Conservation (phyloP, 1,284 basidiomycete genomes). For the Cryptococcus deneoformans region DNA sequence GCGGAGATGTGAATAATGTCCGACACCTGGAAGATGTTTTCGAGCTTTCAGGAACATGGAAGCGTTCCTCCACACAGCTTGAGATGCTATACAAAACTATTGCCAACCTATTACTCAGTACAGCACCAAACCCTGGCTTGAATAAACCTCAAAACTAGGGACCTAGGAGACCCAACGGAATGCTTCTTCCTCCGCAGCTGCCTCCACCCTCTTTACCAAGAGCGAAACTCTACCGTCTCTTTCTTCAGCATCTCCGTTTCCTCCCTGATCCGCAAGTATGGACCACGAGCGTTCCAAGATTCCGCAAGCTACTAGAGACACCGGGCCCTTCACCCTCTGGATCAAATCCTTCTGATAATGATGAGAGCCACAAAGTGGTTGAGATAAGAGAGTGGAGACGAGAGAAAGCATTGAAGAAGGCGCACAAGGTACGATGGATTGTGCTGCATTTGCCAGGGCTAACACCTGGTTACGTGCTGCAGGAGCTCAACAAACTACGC, state of each 20-base stretch:
- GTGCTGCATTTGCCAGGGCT: background rate
- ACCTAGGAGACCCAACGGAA: no score
- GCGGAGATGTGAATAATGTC: no score
- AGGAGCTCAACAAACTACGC: conserved; percentile 27
- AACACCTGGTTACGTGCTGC: background rate
- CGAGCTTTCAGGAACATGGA: no score
- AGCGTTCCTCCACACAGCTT: no score
- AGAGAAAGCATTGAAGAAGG: conserved; percentile 13
- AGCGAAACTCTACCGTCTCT: conserved; percentile 28
- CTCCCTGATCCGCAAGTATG: conserved; percentile 44
- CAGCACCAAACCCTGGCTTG: no score
- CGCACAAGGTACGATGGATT: conserved; percentile 8
- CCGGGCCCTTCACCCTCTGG: background rate
- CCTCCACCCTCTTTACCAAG: conserved; percentile 1
- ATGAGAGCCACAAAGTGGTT: background rate
- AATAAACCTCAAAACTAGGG: no score
- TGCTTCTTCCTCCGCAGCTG: background rate
- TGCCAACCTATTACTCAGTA: no score
- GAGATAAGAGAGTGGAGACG: conserved; percentile 1
- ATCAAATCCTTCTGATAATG: background rate
- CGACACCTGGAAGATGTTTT: no score
- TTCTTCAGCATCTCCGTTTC: conserved; percentile 29
- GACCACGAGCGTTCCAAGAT: conserved; percentile 23
- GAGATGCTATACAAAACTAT: no score
- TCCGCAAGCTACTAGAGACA: conserved; percentile 13